Percentiles rank a stretch among this genome's conserved stretches.
phyloP scores from a whole-genome alignment of 78 protist species.

The Monosiga brevicollis region DNA sequence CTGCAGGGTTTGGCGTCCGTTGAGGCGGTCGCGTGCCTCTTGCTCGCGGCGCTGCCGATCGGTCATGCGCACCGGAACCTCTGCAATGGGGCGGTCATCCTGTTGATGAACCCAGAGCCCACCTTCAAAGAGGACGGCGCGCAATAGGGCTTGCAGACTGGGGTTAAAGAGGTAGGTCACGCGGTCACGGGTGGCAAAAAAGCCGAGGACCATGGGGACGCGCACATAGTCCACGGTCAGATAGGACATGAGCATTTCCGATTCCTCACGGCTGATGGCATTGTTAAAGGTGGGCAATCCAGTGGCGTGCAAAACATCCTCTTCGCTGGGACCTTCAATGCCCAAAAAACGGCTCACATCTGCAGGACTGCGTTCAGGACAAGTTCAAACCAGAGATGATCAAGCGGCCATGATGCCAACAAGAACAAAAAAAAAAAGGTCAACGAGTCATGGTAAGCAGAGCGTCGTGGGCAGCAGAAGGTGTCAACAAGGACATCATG shows the following conservation, averaged over 20 bases:
- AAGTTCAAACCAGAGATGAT: too few relatives aligned
- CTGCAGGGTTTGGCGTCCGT: not conserved
- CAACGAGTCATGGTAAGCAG: too few relatives aligned
- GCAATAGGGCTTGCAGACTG: slow-evolving; percentile 16
- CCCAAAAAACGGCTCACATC: slow-evolving; percentile 13
- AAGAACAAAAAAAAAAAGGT: too few relatives aligned
- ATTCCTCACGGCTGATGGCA: slow-evolving; percentile 8
- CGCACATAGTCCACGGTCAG: slow-evolving; percentile 47
- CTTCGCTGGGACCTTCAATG: slow-evolving; percentile 8
- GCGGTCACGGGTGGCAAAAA: slow-evolving; percentile 27
- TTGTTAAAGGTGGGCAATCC: slow-evolving; percentile 24
- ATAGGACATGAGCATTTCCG: slow-evolving; percentile 33
- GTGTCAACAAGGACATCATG: too few relatives aligned
- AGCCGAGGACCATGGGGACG: slow-evolving; percentile 47
- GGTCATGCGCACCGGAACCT: not conserved
- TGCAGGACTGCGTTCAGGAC: too few relatives aligned
- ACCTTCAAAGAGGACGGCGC: slow-evolving; percentile 33
- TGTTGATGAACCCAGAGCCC: slow-evolving; percentile 2
- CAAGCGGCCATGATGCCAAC: too few relatives aligned
- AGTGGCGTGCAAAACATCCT: slow-evolving; percentile 15
- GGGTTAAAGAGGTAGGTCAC: slow-evolving; percentile 20
- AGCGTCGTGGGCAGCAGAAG: too few relatives aligned
- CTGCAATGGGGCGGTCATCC: not conserved
- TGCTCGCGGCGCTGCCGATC: not conserved
- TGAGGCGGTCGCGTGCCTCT: not conserved